Percentiles rank a stretch among this genome's conserved stretches.
Conservation (phyloP, 306 rosid genomes). For the Glycyrrhiza uralensis region DNA sequence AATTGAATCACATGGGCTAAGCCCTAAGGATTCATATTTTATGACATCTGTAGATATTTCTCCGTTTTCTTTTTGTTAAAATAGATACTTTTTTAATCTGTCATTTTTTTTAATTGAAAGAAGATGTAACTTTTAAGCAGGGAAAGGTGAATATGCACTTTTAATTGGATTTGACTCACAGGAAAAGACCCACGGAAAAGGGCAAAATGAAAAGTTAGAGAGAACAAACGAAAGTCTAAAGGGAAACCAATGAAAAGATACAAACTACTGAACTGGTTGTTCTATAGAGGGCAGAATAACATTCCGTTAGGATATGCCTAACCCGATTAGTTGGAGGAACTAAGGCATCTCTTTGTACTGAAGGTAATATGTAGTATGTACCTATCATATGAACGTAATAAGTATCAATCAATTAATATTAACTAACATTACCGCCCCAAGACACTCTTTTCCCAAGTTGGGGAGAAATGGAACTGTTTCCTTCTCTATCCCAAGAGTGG, state of each 20-base stretch:
- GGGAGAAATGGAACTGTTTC: background rate
- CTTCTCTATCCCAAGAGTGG: background rate
- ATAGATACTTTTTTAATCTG: background rate
- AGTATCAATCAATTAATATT: background rate
- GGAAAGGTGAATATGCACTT: conserved; percentile 16
- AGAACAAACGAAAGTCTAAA: conserved; percentile 1
- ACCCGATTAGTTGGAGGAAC: conserved; percentile 22
- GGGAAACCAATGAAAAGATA: background rate
- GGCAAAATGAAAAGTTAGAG: background rate
- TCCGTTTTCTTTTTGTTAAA: background rate
- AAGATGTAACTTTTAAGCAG: background rate
- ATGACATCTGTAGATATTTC: background rate
- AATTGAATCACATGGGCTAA: conserved; percentile 21
- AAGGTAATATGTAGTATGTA: conserved; percentile 24
- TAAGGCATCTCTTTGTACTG: conserved; percentile 31
- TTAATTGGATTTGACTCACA: background rate
- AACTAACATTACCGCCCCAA: background rate
- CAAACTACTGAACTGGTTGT: background rate
- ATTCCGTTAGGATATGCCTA: conserved; percentile 33
- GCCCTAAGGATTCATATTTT: conserved; percentile 17
- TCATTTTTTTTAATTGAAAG: background rate
- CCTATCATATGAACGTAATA: background rate
- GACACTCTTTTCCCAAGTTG: background rate
- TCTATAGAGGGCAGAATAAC: conserved; percentile 1
- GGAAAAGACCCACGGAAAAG: background rate